phyloP scores from a whole-genome alignment of 208 protist species.

The Herpetomonas samuelpessoai region DNA sequence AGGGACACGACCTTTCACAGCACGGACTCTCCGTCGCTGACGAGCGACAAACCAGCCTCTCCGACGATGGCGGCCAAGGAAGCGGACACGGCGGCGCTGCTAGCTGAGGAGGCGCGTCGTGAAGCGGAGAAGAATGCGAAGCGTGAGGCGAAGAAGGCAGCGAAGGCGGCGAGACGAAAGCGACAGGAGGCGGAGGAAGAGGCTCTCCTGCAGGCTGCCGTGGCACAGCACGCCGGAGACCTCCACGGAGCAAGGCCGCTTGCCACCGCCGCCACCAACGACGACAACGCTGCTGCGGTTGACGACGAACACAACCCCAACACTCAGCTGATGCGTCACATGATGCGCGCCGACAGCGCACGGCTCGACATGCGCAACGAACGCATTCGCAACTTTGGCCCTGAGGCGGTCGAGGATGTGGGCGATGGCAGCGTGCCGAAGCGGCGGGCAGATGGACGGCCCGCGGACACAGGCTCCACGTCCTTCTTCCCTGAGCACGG shows the following conservation, averaged over 20 bases:
- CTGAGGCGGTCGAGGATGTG: constrained; percentile 72
- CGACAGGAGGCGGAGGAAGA: constrained; percentile 63
- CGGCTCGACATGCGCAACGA: constrained; percentile 71
- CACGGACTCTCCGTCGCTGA: background rate
- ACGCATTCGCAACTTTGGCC: constrained; percentile 72
- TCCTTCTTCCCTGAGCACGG: constrained; percentile 68
- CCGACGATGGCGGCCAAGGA: background rate
- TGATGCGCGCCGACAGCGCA: constrained; percentile 53
- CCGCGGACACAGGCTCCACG: constrained; percentile 35
- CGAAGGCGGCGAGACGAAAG: constrained; percentile 30
- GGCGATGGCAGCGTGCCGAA: constrained; percentile 57
- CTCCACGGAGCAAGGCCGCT: background rate
- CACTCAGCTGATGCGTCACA: constrained; percentile 32
- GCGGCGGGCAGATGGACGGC: constrained; percentile 42
- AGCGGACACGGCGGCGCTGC: constrained; percentile 1
- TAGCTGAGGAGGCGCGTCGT: constrained; percentile 1
- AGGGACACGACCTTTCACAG: too few relatives aligned
- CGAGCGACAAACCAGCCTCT: background rate
- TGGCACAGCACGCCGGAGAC: constrained; percentile 27
- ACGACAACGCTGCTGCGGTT: background rate
- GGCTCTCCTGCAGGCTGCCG: constrained; percentile 57
- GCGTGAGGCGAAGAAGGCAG: constrained; percentile 33
- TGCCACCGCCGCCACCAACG: background rate
- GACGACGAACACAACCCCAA: constrained; percentile 7
- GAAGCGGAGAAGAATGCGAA: constrained; percentile 14